Evolutionary conservation across 2,329 filamentous ascomycete genomes (phyloP).

Genomic region (Aureobasidium leucospermi): DNA sequence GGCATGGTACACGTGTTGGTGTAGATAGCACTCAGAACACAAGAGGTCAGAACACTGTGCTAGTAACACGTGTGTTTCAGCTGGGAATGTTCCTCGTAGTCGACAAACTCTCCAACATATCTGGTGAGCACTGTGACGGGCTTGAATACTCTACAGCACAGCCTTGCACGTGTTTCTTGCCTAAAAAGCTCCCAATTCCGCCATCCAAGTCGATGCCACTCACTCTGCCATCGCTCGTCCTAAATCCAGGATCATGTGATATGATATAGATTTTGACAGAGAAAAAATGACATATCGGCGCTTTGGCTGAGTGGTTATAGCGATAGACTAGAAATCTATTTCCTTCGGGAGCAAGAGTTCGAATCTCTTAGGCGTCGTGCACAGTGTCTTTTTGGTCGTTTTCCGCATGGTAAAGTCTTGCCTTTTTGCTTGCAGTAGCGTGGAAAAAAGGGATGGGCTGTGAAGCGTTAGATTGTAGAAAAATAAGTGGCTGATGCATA

Average conservation of each 20-base stretch:
- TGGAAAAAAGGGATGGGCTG: neutral
- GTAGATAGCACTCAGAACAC: too few relatives aligned
- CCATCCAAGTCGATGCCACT: too few relatives aligned
- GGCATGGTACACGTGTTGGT: too few relatives aligned
- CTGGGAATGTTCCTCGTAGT: too few relatives aligned
- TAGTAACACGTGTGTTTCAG: too few relatives aligned
- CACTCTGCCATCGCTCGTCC: neutral
- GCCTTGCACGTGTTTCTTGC: too few relatives aligned
- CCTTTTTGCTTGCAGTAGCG: too few relatives aligned
- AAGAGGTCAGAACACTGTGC: too few relatives aligned
- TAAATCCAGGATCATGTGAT: neutral
- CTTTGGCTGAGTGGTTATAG: conserved; percentile 13
- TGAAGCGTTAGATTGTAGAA: neutral
- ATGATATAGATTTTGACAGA: neutral
- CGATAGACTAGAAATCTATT: conserved; percentile 13
- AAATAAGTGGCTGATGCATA: neutral
- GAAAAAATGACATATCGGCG: neutral
- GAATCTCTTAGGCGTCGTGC: neutral
- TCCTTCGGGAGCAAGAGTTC: conserved; percentile 3
- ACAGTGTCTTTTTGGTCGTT: neutral
- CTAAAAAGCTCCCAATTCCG: too few relatives aligned
- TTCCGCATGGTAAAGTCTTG: neutral
- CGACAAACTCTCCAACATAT: too few relatives aligned
- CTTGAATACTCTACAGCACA: too few relatives aligned
- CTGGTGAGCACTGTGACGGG: too few relatives aligned